Conservation (phyloP, 768 basidiomycete species). For the Pisolithus orientalis region DNA sequence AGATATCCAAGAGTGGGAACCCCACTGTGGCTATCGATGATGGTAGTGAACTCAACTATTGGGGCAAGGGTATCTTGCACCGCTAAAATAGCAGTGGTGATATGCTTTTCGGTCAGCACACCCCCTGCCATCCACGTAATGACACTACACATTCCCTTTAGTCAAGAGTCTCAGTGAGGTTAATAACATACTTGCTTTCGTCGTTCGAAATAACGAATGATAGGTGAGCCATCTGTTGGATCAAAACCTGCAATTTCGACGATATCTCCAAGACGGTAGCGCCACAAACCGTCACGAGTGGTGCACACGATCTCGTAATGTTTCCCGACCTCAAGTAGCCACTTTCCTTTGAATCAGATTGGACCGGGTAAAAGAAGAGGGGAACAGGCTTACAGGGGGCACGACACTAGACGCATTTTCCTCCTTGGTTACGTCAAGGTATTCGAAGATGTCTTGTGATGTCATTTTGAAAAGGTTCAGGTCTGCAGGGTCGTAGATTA, state of each 20-base stretch:
- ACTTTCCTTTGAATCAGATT: not conserved
- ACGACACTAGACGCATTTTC: conserved; percentile 9
- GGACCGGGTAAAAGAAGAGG: not conserved
- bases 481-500: conserved; percentile 3
- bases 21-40: conserved; percentile 9
- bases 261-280: too few relatives aligned
- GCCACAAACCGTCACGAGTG: too few relatives aligned
- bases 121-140: not conserved
- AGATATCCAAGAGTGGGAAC: not conserved
- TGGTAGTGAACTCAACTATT: conserved; percentile 10
- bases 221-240: conserved; percentile 11
- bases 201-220: conserved; percentile 12
- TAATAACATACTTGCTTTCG: too few relatives aligned
- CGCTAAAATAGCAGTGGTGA: not conserved
- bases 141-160: too few relatives aligned
- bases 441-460: conserved; percentile 13
- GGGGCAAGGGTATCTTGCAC: conserved; percentile 7
- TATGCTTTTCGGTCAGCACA: too few relatives aligned
- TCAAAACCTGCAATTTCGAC: conserved; percentile 11
- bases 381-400: conserved; percentile 5
- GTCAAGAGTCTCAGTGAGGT: too few relatives aligned
- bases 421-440: conserved; percentile 8
- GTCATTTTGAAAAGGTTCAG: conserved; percentile 12
- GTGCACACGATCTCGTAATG: too few relatives aligned
- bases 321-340: too few relatives aligned